Conservation (phyloP, 2,329 filamentous ascomycete species). For the Aspergillus sp. region DNA sequence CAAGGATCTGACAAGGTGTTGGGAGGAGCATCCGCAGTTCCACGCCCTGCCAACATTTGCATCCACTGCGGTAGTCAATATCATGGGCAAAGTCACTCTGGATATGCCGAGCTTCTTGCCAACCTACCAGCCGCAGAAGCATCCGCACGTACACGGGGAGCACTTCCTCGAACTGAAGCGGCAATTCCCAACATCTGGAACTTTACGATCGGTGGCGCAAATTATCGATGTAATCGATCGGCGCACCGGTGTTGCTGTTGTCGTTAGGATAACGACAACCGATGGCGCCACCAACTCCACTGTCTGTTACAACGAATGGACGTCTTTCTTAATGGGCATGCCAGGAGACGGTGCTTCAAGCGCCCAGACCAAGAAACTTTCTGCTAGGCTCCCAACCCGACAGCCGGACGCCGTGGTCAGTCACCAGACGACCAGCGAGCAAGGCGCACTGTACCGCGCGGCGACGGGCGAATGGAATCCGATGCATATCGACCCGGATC, state of each 20-base stretch:
- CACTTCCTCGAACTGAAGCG: slow-evolving; percentile 1
- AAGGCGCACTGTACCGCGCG: not conserved
- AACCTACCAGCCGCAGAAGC: not conserved
- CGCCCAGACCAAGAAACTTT: not conserved
- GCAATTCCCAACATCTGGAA: not conserved
- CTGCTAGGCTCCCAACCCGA: not conserved
- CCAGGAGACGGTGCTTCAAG: not conserved
- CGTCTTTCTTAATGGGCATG: slow-evolving; percentile 3
- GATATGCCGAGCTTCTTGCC: not conserved
- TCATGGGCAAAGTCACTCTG: slow-evolving; percentile 2
- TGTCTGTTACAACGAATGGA: slow-evolving; percentile 3
- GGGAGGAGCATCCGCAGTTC: slow-evolving; percentile 1
- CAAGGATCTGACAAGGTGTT: not conserved
- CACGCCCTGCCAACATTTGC: slow-evolving; percentile 1
- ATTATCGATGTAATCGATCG: not conserved
- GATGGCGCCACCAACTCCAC: not conserved
- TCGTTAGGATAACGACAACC: not conserved
- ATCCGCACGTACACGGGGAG: not conserved
- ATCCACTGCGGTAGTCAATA: not conserved
- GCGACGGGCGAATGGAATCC: slow-evolving; percentile 1
- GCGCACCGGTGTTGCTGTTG: not conserved
- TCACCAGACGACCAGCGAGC: not conserved
- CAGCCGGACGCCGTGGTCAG: not conserved
- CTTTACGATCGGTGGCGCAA: not conserved
- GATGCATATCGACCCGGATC: slow-evolving; percentile 1